Percentiles rank a stretch among this genome's conserved stretches.
Evolutionary conservation across 352 stramenopile species (phyloP).

Genomic region (Pythium sukuiense): DNA sequence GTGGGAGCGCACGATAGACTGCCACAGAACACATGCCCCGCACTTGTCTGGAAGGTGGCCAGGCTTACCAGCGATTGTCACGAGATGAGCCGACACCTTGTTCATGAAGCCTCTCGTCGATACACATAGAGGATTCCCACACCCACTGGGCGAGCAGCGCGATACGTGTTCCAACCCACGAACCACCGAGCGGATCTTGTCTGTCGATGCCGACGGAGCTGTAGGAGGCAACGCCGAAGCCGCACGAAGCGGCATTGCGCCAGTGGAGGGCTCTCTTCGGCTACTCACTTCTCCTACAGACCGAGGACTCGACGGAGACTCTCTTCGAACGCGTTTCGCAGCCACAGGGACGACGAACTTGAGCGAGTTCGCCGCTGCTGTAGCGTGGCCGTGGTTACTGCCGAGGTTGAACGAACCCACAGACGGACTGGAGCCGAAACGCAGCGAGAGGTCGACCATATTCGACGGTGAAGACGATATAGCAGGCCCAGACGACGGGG

Average conservation of each 20-base stretch:
- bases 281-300: slow-evolving; percentile 22
- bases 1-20: slow-evolving; percentile 27
- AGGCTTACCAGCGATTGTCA: slow-evolving; percentile 23
- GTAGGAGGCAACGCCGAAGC: slow-evolving; percentile 6
- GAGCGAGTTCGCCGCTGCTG: slow-evolving; percentile 21
- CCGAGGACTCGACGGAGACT: slow-evolving; percentile 17
- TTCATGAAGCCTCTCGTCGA: slow-evolving; percentile 30
- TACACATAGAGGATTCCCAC: slow-evolving; percentile 29
- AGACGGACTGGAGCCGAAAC: background rate
- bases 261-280: slow-evolving; percentile 4
- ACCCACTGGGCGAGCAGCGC: slow-evolving; percentile 22
- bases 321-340: slow-evolving; percentile 23
- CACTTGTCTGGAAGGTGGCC: slow-evolving; percentile 25
- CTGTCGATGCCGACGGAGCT: slow-evolving; percentile 15
- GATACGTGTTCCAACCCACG: slow-evolving; percentile 30
- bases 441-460: slow-evolving; percentile 16
- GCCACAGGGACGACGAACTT: slow-evolving; percentile 25
- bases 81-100: slow-evolving; percentile 31
- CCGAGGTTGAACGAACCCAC: background rate
- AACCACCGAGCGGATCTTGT: slow-evolving; percentile 33
- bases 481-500: background rate
- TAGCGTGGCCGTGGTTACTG: slow-evolving; percentile 1
- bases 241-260: background rate
- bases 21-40: slow-evolving; percentile 28
- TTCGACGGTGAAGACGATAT: slow-evolving; percentile 2